Conservation (phyloP, 2,329 filamentous ascomycete species). For the Magnaporthiopsis rhizophila region DNA sequence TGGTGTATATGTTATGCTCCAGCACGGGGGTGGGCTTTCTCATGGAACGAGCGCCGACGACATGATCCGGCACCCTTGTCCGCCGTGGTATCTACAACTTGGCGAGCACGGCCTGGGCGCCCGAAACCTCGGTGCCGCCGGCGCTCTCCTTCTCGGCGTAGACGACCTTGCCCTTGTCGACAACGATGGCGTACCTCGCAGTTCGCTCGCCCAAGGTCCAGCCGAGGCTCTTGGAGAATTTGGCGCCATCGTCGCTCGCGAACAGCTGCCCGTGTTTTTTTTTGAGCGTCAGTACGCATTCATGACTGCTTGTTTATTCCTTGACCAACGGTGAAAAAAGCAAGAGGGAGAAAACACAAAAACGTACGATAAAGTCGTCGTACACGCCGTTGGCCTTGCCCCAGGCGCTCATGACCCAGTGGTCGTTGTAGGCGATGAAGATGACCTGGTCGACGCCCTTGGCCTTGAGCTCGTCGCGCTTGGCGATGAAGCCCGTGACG, state of each 20-base stretch:
- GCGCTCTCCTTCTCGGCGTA: constrained; percentile 68
- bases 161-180: constrained; percentile 75
- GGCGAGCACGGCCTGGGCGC: constrained; percentile 45
- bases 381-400: constrained; percentile 78
- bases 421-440: constrained; percentile 74
- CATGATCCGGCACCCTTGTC: not conserved
- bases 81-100: constrained; percentile 34
- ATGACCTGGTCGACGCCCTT: constrained; percentile 80
- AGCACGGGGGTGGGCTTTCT: not conserved
- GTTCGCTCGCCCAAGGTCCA: constrained; percentile 65
- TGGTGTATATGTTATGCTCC: not conserved
- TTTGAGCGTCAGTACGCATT: too few relatives aligned
- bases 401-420: constrained; percentile 83
- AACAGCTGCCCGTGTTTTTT: constrained; percentile 48
- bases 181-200: constrained; percentile 68
- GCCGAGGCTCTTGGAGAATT: constrained; percentile 70
- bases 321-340: not conserved
- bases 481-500: constrained; percentile 71
- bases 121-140: constrained; percentile 37
- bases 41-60: not conserved
- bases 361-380: constrained; percentile 50
- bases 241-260: constrained; percentile 59
- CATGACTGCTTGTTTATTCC: not conserved
- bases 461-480: constrained; percentile 59
- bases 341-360: not conserved